Conservation (phyloP, 2,329 filamentous ascomycete species). For the Penicillium sclerotiorum region DNA sequence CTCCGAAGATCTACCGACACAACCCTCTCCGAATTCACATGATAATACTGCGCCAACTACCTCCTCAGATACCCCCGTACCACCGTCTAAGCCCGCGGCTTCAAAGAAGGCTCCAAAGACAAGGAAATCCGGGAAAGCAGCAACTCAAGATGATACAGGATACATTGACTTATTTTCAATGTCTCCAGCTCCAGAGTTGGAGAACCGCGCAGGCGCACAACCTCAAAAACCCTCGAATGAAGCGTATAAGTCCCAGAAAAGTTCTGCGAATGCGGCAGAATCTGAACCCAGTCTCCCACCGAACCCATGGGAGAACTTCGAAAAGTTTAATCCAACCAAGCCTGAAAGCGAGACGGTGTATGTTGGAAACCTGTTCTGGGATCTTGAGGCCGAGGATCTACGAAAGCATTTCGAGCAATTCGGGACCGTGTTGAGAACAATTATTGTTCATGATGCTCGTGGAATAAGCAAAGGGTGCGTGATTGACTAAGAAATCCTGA, state of each 20-base stretch:
- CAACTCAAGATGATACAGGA: not conserved
- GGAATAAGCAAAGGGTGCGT: slow-evolving; percentile 71
- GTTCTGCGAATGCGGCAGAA: too few species aligned
- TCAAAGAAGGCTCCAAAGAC: too few species aligned
- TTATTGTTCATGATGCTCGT: slow-evolving; percentile 62
- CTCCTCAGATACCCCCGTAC: too few species aligned
- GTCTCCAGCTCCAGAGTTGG: not conserved
- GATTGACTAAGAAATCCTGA: too few species aligned
- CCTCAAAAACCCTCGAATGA: too few species aligned
- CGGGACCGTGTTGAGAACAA: slow-evolving; percentile 56
- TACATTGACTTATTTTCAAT: not conserved
- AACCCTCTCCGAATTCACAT: too few species aligned
- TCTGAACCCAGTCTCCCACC: not conserved
- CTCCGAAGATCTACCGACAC: not conserved
- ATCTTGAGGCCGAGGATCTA: slow-evolving; percentile 64
- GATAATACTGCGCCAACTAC: too few species aligned
- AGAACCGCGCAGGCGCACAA: too few species aligned
- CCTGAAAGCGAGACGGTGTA: slow-evolving; percentile 61
- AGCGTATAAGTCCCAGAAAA: too few species aligned
- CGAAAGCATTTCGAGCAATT: slow-evolving; percentile 62
- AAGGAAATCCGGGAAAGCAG: too few species aligned
- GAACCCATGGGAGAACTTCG: not conserved
- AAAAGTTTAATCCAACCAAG: too few species aligned
- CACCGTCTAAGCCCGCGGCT: too few species aligned
- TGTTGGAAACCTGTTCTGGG: slow-evolving; percentile 70